Conservation (phyloP, 177 flowering plant species). For the Telopea speciosissima region DNA sequence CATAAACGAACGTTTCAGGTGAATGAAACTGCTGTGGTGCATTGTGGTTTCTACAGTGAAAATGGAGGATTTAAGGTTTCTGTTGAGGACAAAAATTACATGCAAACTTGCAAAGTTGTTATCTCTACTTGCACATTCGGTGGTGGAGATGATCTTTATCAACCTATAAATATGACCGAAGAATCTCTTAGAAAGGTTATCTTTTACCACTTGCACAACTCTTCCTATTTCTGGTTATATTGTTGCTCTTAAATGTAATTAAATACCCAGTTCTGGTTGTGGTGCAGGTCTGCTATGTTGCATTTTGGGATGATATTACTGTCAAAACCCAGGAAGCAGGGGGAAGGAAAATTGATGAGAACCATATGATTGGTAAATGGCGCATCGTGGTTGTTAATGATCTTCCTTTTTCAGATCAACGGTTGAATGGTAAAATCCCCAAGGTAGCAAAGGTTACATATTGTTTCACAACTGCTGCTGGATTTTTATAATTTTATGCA, state of each 20-base stretch:
- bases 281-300: not conserved
- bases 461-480: not conserved
- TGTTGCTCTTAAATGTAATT: not conserved
- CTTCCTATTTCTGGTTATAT: not conserved
- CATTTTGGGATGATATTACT: not conserved
- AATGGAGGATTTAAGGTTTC: constrained; percentile 82
- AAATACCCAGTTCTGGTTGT: not conserved
- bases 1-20: constrained; percentile 42
- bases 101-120: constrained; percentile 70
- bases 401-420: not conserved
- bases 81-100: constrained; percentile 59
- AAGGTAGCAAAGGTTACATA: not conserved
- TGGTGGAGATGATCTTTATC: constrained; percentile 97
- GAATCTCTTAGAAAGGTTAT: constrained; percentile 68
- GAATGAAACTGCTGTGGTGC: constrained; percentile 50
- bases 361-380: constrained; percentile 3
- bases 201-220: not conserved
- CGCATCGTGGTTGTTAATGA: not conserved
- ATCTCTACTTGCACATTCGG: constrained; percentile 98
- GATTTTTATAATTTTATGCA: not conserved
- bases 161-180: constrained; percentile 89
- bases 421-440: constrained; percentile 2
- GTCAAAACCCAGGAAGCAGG: not conserved
- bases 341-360: not conserved
- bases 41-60: constrained; percentile 92